Evolutionary conservation across 2,329 filamentous ascomycete species (phyloP).

Genomic region (Fusarium buharicum): DNA sequence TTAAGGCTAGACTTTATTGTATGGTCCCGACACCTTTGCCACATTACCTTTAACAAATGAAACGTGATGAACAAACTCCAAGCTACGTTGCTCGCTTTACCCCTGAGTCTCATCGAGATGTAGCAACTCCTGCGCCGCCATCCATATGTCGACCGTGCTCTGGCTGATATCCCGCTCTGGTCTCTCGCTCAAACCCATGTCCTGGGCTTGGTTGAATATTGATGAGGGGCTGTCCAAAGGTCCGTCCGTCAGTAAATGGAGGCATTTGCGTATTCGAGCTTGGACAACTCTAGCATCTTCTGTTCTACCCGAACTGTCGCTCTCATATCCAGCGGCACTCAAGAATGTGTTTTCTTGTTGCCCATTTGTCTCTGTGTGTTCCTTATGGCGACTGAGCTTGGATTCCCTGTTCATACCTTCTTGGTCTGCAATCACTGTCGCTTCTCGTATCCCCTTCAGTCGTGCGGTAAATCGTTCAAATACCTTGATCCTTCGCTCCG

Average conservation of each 20-base stretch:
- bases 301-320: conserved; percentile 39
- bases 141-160: conserved; percentile 47
- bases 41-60: conserved; percentile 1
- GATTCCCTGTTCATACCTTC: neutral
- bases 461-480: conserved; percentile 57
- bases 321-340: conserved; percentile 12
- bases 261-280: conserved; percentile 44
- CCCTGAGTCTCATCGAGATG: conserved; percentile 35
- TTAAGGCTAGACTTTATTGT: no score
- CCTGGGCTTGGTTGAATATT: neutral
- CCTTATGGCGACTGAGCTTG: neutral
- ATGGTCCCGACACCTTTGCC: conserved; percentile 7
- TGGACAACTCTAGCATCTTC: conserved; percentile 44
- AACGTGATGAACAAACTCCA: neutral
- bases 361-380: neutral
- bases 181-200: neutral
- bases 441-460: conserved; percentile 48
- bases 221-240: conserved; percentile 9
- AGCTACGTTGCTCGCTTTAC: neutral
- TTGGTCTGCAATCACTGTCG: conserved; percentile 10
- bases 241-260: conserved; percentile 36
- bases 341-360: neutral
- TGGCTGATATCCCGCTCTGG: conserved; percentile 28
- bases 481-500: conserved; percentile 63
- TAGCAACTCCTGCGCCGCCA: conserved; percentile 48